A percentile compares a stretch with the other conserved stretches of the same genome.
Conservation (phyloP, 768 basidiomycete species). For the Kondoa malvinella region DNA sequence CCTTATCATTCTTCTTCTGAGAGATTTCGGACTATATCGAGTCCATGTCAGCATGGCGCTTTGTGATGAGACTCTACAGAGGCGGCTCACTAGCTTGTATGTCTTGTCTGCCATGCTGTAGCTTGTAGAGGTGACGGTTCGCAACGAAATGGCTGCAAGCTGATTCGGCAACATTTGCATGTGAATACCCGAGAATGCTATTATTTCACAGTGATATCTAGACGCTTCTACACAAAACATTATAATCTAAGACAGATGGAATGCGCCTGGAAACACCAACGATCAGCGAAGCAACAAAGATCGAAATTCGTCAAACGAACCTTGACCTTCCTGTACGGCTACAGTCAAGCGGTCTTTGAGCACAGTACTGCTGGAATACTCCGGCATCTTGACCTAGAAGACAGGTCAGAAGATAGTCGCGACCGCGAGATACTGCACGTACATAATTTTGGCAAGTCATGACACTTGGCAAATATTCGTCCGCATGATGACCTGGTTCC, state of each 20-base stretch:
- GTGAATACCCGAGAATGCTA: neutral
- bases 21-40: neutral
- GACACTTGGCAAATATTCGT: conserved; percentile 88
- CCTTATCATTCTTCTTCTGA: neutral
- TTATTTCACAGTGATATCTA: neutral
- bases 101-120: neutral
- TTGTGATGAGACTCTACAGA: no score
- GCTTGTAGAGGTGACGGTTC: neutral
- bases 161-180: neutral
- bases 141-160: neutral
- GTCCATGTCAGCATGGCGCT: neutral
- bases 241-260: conserved; percentile 1
- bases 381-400: conserved; percentile 37
- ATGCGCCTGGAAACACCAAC: neutral
- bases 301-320: conserved; percentile 57
- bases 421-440: neutral
- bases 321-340: conserved; percentile 85
- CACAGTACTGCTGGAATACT: conserved; percentile 72
- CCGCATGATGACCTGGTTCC: conserved; percentile 51
- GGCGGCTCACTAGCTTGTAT: neutral
- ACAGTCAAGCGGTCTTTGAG: conserved; percentile 65
- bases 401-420: no score
- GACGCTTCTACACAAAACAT: neutral
- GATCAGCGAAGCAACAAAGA: neutral
- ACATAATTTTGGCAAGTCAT: conserved; percentile 94